Evolutionary conservation across 1,284 basidiomycete species (phyloP).

Genomic region (Ganoderma lucidum): DNA sequence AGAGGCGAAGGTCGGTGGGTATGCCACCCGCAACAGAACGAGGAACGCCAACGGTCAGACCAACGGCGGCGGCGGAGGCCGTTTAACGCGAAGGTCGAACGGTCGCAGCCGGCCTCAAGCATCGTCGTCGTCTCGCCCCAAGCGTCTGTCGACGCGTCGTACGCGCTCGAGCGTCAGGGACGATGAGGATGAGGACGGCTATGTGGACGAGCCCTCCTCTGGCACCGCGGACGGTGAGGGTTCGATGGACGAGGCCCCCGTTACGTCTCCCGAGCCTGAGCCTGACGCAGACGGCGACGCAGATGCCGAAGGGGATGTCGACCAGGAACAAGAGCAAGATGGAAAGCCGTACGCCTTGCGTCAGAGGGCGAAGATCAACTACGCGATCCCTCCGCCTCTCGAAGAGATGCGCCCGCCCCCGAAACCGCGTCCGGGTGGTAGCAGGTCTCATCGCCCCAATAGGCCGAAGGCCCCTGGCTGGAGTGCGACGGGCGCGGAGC

Average conservation of each 20-base stretch:
- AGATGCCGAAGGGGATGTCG: conserved; percentile 52
- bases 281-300: conserved; percentile 58
- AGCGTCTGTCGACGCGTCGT: conserved; percentile 33
- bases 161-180: conserved; percentile 33
- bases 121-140: conserved; percentile 19
- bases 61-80: conserved; percentile 29
- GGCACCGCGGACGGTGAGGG: conserved; percentile 65
- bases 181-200: conserved; percentile 58
- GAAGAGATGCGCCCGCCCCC: conserved; percentile 66
- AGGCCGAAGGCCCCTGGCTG: conserved; percentile 66
- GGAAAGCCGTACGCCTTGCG: conserved; percentile 68
- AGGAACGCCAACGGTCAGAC: conserved; percentile 42
- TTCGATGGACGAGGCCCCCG: conserved; percentile 61
- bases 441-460: conserved; percentile 43
- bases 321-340: conserved; percentile 41
- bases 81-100: conserved; percentile 39
- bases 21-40: conserved; percentile 47
- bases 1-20: conserved; percentile 39
- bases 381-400: conserved; percentile 78
- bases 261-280: conserved; percentile 56
- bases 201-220: conserved; percentile 54
- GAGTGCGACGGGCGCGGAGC: conserved; percentile 79
- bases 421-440: conserved; percentile 41
- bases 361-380: conserved; percentile 73
- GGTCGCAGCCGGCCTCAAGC: conserved; percentile 33